A percentile compares a stretch with the other conserved stretches of the same genome.
phyloP scores from a whole-genome alignment of 345 rosid genomes.

The Gossypium turneri region DNA sequence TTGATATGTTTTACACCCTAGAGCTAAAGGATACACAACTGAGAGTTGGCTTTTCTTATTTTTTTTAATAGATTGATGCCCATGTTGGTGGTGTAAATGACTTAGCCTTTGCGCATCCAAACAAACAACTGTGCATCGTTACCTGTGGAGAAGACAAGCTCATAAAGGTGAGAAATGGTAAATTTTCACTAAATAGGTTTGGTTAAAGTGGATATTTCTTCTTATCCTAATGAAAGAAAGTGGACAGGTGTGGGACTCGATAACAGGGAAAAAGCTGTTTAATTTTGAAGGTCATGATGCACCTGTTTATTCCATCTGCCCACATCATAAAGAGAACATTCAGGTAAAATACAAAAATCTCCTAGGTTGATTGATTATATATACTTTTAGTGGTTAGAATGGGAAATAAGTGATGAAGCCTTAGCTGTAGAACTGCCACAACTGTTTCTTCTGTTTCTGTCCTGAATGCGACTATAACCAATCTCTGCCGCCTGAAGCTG shows the following conservation, averaged over 20 bases:
- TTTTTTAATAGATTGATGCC: slow-evolving; percentile 63
- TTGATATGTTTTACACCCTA: slow-evolving; percentile 8
- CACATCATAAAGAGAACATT: slow-evolving; percentile 83
- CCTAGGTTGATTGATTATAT: slow-evolving; percentile 2
- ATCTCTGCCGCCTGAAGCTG: neutral
- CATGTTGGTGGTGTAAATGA: slow-evolving; percentile 86
- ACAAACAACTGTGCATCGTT: slow-evolving; percentile 69
- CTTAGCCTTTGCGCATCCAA: slow-evolving; percentile 82
- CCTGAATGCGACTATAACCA: neutral
- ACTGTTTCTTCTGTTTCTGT: neutral
- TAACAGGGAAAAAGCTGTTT: slow-evolving; percentile 46
- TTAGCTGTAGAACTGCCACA: neutral
- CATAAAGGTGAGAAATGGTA: slow-evolving; percentile 54
- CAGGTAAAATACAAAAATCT: slow-evolving; percentile 44
- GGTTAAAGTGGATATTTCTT: slow-evolving; percentile 5
- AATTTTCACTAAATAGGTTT: slow-evolving; percentile 2
- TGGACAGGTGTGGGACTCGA: slow-evolving; percentile 82
- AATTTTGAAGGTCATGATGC: slow-evolving; percentile 88
- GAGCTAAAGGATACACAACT: slow-evolving; percentile 7
- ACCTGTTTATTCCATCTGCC: slow-evolving; percentile 79
- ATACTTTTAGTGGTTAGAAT: neutral
- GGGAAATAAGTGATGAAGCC: neutral
- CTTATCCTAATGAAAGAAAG: slow-evolving; percentile 27
- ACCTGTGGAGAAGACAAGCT: slow-evolving; percentile 89
- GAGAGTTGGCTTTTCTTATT: slow-evolving; percentile 17